Conservation (phyloP, 2,329 filamentous ascomycete species). For the Cytospora chrysosperma region DNA sequence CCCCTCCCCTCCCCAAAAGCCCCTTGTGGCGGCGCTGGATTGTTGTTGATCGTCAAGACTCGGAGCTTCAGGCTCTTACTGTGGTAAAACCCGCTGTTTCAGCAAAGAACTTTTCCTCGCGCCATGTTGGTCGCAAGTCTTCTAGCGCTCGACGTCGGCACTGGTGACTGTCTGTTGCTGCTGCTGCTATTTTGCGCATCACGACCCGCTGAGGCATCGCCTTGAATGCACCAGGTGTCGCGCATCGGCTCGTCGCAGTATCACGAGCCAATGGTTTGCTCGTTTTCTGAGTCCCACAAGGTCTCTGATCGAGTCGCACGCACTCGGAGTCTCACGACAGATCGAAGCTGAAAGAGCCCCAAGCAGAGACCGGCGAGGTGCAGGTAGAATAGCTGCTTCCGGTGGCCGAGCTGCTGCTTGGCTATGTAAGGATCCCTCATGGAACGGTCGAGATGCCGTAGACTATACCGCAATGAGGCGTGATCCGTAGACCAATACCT, state of each 20-base stretch:
- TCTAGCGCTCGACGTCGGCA: neutral
- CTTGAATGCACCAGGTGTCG: neutral
- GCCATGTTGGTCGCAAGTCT: neutral
- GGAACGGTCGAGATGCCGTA: neutral
- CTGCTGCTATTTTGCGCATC: neutral
- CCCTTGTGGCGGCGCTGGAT: neutral
- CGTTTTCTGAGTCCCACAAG: neutral
- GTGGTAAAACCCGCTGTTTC: neutral
- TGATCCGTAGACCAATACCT: too few relatives aligned
- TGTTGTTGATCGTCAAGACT: neutral
- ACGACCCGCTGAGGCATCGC: neutral
- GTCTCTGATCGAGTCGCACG: constrained; percentile 24
- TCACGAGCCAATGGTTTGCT: neutral
- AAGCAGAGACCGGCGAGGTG: neutral
- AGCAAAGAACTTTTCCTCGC: neutral
- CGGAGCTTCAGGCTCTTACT: neutral
- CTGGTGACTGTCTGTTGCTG: neutral
- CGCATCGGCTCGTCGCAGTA: neutral
- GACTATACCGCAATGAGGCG: neutral
- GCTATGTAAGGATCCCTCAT: neutral
- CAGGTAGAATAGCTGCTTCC: neutral
- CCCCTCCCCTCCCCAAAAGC: too few relatives aligned
- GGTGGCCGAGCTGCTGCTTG: neutral
- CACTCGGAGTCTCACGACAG: neutral
- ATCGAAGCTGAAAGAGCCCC: neutral